phyloP scores from a whole-genome alignment of 768 basidiomycete genomes.

The Leccinellum luteum region DNA sequence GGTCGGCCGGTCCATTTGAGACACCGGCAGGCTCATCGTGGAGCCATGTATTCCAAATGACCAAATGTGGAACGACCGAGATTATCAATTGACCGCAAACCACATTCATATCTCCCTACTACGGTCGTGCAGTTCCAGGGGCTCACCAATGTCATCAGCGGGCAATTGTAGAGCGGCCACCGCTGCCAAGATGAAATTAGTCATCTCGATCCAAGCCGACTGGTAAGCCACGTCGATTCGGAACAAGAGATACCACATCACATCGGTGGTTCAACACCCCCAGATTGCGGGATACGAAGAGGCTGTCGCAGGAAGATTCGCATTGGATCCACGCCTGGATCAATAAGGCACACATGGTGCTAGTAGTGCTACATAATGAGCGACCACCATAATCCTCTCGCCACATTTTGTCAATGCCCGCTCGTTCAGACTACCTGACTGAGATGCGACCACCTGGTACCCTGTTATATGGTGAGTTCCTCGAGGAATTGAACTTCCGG shows the following conservation, averaged over 20 bases:
- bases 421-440: neutral
- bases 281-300: neutral
- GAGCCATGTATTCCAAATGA: neutral
- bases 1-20: too few species aligned
- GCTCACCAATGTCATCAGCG: neutral
- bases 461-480: neutral
- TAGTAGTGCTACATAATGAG: neutral
- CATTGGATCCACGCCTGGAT: neutral
- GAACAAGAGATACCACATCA: neutral
- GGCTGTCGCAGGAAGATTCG: neutral
- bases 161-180: neutral
- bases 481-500: neutral
- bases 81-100: neutral
- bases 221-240: neutral
- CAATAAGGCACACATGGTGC: neutral
- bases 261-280: neutral
- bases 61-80: neutral
- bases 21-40: neutral
- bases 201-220: neutral
- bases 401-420: neutral
- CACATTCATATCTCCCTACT: slow-evolving; percentile 1
- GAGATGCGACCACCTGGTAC: neutral
- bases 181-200: neutral
- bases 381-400: neutral
- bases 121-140: neutral